These are phyloP conservation scores for Penicillium riverlandense DNA, from an alignment of 495 filamentous ascomycete genomes.

Conservation along the genomic window DNA sequence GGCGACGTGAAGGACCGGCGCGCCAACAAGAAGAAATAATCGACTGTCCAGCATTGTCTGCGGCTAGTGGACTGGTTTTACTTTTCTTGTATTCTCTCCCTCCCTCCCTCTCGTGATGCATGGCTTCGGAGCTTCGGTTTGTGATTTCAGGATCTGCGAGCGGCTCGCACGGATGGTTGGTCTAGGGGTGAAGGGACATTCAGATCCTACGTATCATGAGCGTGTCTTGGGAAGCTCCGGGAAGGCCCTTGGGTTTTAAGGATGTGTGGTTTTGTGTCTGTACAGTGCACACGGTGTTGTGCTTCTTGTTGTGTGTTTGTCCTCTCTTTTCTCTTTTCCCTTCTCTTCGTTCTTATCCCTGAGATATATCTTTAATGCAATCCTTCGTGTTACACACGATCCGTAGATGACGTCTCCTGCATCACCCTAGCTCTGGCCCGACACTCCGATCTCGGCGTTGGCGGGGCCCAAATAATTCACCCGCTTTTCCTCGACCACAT, in stretches of 20 bases:
- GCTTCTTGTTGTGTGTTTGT: slow-evolving; percentile 6
- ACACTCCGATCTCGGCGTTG: slow-evolving; percentile 22
- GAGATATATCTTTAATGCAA: slow-evolving; percentile 7
- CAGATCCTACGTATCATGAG: slow-evolving; percentile 10
- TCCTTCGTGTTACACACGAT: slow-evolving; percentile 7
- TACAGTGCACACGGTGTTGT: slow-evolving; percentile 22
- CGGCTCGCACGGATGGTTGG: slow-evolving; percentile 8
- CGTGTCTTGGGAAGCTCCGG: slow-evolving; percentile 12
- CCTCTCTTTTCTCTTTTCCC: not conserved
- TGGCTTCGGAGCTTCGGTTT: slow-evolving; percentile 35
- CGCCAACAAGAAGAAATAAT: slow-evolving; percentile 29
- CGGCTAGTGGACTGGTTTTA: not conserved
- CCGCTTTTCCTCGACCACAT: slow-evolving; percentile 12
- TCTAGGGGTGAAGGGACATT: slow-evolving; percentile 6
- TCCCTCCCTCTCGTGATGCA: slow-evolving; percentile 22
- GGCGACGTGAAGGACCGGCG: slow-evolving; percentile 50
- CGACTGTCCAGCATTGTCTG: not conserved
- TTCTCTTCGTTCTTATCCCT: slow-evolving; percentile 3
- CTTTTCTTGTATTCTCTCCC: not conserved
- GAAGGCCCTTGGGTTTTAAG: slow-evolving; percentile 9
- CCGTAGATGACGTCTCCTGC: too few species aligned
- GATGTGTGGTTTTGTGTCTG: not conserved
- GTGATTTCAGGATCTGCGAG: slow-evolving; percentile 16
- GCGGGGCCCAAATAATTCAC: slow-evolving; percentile 16
- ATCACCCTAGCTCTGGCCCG: not conserved